Evolutionary conservation across 163 green algal genomes (phyloP), one percentile per base, ranked within the genome.

Genomic region (Picocystis sp.): DNA sequence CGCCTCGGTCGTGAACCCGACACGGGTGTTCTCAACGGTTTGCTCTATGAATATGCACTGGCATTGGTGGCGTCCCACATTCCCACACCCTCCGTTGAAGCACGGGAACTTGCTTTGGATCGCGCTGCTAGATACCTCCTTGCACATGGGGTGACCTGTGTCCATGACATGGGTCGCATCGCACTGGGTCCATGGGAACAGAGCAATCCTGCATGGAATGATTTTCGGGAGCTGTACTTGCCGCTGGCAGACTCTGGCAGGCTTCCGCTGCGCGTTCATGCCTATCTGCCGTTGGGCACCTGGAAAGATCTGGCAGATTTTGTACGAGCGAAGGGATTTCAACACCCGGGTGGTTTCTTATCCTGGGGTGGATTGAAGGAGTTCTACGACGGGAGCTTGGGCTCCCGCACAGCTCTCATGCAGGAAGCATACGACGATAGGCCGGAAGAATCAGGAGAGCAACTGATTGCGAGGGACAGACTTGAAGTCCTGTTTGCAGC

Each of bases 341-440:
- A 42, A 6, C 65, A 86, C 57, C 46, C 73, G 0, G 14, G n/a
- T 2, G 56, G 67, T 12, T 62, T 61, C 8, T 69, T 89, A 12
- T 63, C 61, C n/a, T 84, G 69, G 70, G 79, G 75, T 23, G 64
- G 67, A 6, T 61, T 88, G 22, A 89, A 89, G 65, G 79, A 72
- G 15, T 89, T 89, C 63, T 65, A 65, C 24, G 79, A 88, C 43
- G 80, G 80, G 58, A 75, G 54, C 45, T 57, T 89, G 23, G 79
- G 80, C 12, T 73, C 58, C 17, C 54, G 64, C 29, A 86, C 79
- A 1, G 80, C 80, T 0, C 71, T 83, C 9, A 73, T 89, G 56
- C 68, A 69, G 46, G 44, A 77, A 45, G 61, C 60, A 0, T 86
- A 84, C 47, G 42, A 34, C 15, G 63, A 72, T 44, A 45, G 43